These are phyloP conservation scores for Camelina hispida DNA, from an alignment of 345 rosid species.

Conservation along the genomic window DNA sequence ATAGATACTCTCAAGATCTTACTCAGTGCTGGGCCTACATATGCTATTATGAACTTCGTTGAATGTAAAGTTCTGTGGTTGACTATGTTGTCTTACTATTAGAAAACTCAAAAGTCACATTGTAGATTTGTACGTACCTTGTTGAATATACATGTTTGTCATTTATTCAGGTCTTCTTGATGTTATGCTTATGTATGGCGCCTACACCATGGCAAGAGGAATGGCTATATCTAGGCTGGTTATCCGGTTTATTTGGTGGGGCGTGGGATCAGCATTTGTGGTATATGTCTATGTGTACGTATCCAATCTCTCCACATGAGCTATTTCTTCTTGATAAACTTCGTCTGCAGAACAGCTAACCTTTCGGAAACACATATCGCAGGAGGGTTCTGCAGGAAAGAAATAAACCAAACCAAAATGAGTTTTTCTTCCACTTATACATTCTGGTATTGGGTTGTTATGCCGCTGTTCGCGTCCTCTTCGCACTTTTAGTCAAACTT, in stretches of 20 bases:
- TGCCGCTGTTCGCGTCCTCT: constrained; percentile 74
- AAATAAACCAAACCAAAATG: constrained; percentile 59
- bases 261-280: constrained; percentile 66
- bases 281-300: constrained; percentile 84
- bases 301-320: constrained; percentile 10
- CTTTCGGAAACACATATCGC: constrained; percentile 44
- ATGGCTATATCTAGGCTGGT: constrained; percentile 97
- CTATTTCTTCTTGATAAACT: constrained; percentile 24
- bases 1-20: constrained; percentile 71
- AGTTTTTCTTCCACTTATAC: constrained; percentile 82
- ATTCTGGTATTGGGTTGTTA: constrained; percentile 84
- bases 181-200: constrained; percentile 92
- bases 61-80: constrained; percentile 61
- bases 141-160: constrained; percentile 34
- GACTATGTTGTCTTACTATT: constrained; percentile 25
- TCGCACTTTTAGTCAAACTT: constrained; percentile 70
- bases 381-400: constrained; percentile 83
- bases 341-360: constrained; percentile 33
- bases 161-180: constrained; percentile 73
- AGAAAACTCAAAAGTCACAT: constrained; percentile 13
- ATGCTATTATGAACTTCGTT: constrained; percentile 83
- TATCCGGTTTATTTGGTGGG: constrained; percentile 90
- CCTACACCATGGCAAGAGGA: constrained; percentile 88
- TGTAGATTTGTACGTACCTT: constrained; percentile 28
- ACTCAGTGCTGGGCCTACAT: constrained; percentile 88